Base-by-base conservation (phyloP, 73 alveolate species). In the Urostyla sp. region DNA sequence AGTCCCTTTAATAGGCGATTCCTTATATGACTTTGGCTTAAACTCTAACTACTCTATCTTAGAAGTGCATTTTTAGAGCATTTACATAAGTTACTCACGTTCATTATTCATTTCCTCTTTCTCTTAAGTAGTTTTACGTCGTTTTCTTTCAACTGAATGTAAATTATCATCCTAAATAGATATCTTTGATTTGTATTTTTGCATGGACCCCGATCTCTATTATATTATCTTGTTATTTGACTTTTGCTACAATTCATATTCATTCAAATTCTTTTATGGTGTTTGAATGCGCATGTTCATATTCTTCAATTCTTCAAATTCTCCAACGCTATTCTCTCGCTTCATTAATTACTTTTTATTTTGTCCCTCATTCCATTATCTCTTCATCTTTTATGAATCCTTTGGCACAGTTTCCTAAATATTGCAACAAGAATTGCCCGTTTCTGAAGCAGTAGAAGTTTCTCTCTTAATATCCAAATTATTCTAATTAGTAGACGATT, bases 361-460 rank as follows among this genome's bases (percentile, higher is more conserved):
- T 50, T 63, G 37, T 6, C 79, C 60, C 37, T 57, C 37, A 26
- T 63, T 63, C 2, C 24, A 27, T 37, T 43, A 5, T 50, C 23
- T 8, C 11, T 50, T 50, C 44, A n/a, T n/a, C n/a, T n/a, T n/a
- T n/a, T n/a, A 43, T 63, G 30, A 38, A 20, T 26, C 44, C 79
- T 43, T 63, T 15, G 8, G 44, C 38, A 21, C 61, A 21, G 79
- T 57, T 3, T 45, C 21, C n/a, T 20, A 43, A 1, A 63, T 40
- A 63, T 63, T 60, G 2, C 26, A 63, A 13, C 44, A 46, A 34
- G 45, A 13, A 6, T 60, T 60, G 10, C 79, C 79, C 6, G 79
- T 63, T 23, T 63, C 79, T 2, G 79, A 63, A 40, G 79, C 79
- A 13, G 79, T 63, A 3, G 79, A 63, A 31, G 11, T 63, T 0